Conservation (phyloP, 108 stramenopile genomes). For the Cyclotella cryptica region DNA sequence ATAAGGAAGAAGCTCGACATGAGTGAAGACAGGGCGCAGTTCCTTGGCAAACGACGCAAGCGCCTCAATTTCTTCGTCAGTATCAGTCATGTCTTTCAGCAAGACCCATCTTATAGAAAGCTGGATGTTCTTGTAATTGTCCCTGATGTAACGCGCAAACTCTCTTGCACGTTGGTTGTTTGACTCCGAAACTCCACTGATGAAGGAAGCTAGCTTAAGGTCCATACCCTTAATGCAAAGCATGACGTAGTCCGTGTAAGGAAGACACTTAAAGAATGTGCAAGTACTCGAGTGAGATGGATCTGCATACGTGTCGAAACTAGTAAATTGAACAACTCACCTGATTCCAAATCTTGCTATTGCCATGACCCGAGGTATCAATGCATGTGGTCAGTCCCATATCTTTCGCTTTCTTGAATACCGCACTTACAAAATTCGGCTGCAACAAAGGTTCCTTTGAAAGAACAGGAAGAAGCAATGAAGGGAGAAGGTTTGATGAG, state of each 20-base stretch:
- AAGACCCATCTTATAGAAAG: slow-evolving; percentile 70
- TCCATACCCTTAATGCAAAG: slow-evolving; percentile 75
- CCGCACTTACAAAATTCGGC: slow-evolving; percentile 56
- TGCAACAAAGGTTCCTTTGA: slow-evolving; percentile 61
- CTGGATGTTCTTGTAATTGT: slow-evolving; percentile 54
- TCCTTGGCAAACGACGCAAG: slow-evolving; percentile 65
- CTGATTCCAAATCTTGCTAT: slow-evolving; percentile 55
- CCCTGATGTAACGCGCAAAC: slow-evolving; percentile 64
- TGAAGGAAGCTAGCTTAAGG: slow-evolving; percentile 52
- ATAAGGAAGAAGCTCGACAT: slow-evolving; percentile 71
- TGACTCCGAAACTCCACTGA: slow-evolving; percentile 48
- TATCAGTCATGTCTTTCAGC: slow-evolving; percentile 66
- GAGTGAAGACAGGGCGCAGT: slow-evolving; percentile 49
- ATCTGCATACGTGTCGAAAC: not conserved
- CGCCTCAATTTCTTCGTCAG: slow-evolving; percentile 57
- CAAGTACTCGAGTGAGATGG: not conserved
- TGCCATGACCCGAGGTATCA: slow-evolving; percentile 70
- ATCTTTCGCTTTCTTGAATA: slow-evolving; percentile 54
- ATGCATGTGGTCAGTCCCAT: slow-evolving; percentile 72
- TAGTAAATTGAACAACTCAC: slow-evolving; percentile 9
- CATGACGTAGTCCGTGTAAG: slow-evolving; percentile 61
- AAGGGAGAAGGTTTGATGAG: not conserved
- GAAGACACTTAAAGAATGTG: slow-evolving; percentile 25
- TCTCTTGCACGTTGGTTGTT: slow-evolving; percentile 49
- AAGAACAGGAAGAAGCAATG: not conserved